phyloP scores from a whole-genome alignment of 225 moss, liverwort and hornwort genomes.

The Sphagnum contortum region DNA sequence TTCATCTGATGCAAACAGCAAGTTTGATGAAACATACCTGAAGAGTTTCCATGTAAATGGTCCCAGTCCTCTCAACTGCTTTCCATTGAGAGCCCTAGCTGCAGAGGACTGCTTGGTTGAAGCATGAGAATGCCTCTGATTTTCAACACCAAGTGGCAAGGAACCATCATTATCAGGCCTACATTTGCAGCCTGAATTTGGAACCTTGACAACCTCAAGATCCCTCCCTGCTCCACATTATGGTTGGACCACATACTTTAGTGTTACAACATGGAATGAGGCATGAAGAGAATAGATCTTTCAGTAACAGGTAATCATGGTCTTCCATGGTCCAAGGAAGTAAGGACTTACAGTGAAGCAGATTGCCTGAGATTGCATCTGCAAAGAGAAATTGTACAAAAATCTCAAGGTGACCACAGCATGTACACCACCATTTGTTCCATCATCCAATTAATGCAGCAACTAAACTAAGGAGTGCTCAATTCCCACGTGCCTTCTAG shows the following conservation, averaged over 20 bases:
- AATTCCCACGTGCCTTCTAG: too few species aligned
- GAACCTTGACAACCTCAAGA: conserved; percentile 40
- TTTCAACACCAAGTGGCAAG: conserved; percentile 12
- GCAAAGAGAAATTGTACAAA: too few species aligned
- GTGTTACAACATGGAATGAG: neutral
- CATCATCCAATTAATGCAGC: too few species aligned
- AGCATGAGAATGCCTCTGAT: conserved; percentile 13
- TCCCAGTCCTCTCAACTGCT: conserved; percentile 16
- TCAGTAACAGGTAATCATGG: neutral
- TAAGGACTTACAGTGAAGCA: neutral
- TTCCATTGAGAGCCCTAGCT: conserved; percentile 21
- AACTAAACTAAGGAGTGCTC: too few species aligned
- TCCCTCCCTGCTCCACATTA: conserved; percentile 16
- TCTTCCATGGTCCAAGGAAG: neutral
- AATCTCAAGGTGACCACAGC: too few species aligned
- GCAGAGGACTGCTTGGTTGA: conserved; percentile 16
- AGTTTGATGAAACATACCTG: conserved; percentile 17
- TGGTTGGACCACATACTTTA: neutral
- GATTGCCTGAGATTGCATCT: too few species aligned
- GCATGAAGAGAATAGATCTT: neutral
- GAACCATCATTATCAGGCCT: conserved; percentile 43
- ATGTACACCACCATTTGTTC: too few species aligned
- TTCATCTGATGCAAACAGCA: neutral
- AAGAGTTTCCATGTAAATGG: conserved; percentile 30
- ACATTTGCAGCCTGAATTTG: conserved; percentile 47